Evolutionary conservation across 257 asterid genomes (phyloP).

Genomic region (Solanum infundibuliforme): DNA sequence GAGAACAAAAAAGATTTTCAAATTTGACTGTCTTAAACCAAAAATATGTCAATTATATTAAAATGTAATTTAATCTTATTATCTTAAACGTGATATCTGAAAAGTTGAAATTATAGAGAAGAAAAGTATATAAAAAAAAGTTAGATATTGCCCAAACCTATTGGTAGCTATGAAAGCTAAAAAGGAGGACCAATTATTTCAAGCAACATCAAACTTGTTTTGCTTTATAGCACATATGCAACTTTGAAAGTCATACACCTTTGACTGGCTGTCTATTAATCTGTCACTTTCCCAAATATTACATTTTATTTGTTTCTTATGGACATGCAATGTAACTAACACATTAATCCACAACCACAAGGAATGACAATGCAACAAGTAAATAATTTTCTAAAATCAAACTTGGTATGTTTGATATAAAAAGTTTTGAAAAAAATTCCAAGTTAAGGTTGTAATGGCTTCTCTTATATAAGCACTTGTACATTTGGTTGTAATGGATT

Average conservation of each 20-base stretch:
- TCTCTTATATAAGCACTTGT: background rate
- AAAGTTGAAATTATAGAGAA: too few species aligned
- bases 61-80: too few species aligned
- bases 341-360: background rate
- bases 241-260: background rate
- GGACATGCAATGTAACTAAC: background rate
- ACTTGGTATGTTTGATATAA: background rate
- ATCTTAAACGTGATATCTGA: too few species aligned
- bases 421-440: background rate
- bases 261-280: background rate
- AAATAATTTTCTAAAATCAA: background rate
- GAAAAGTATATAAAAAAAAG: too few species aligned
- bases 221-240: background rate
- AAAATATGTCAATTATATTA: too few species aligned
- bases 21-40: fast-evolving
- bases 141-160: background rate
- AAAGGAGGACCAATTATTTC: background rate
- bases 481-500: background rate
- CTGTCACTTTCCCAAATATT: background rate
- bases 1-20: fast-evolving
- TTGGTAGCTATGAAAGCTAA: background rate
- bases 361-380: background rate
- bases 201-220: background rate
- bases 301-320: background rate
- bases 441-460: background rate